These are phyloP conservation scores for Suillus ampliporus DNA, from an alignment of 768 basidiomycete species.

Conservation along the genomic window DNA sequence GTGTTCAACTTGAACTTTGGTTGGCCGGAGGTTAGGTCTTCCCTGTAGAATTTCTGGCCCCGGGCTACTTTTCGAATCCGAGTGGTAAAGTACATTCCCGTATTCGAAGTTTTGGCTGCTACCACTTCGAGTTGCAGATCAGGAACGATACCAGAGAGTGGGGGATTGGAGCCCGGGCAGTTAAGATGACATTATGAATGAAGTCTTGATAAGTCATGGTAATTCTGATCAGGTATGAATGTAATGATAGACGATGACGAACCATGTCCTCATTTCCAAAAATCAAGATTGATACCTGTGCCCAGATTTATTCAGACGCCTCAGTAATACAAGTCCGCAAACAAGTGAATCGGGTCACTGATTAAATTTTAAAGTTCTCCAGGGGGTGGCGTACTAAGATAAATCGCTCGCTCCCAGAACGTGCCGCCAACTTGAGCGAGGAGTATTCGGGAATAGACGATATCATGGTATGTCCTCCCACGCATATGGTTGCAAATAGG, in stretches of 20 bases:
- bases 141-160: too few species aligned
- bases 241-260: neutral
- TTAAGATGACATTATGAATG: conserved; percentile 10
- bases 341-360: neutral
- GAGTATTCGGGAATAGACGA: neutral
- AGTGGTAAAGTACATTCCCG: too few species aligned
- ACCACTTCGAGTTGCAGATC: neutral
- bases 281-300: neutral
- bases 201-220: neutral
- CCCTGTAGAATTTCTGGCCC: too few species aligned
- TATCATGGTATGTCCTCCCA: too few species aligned
- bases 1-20: too few species aligned
- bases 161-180: too few species aligned
- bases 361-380: neutral
- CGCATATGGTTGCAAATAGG: neutral
- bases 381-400: neutral
- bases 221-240: too few species aligned
- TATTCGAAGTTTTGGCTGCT: neutral
- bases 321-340: too few species aligned
- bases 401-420: neutral
- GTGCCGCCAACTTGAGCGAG: neutral
- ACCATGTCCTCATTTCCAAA: neutral
- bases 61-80: too few species aligned
- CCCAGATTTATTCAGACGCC: too few species aligned
- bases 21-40: too few species aligned